Percentiles rank a stretch among this genome's conserved stretches.
These are phyloP conservation scores for Bryoerythrophyllum caledonicum DNA, from an alignment of 225 moss, liverwort and hornwort genomes.

Conservation along the genomic window DNA sequence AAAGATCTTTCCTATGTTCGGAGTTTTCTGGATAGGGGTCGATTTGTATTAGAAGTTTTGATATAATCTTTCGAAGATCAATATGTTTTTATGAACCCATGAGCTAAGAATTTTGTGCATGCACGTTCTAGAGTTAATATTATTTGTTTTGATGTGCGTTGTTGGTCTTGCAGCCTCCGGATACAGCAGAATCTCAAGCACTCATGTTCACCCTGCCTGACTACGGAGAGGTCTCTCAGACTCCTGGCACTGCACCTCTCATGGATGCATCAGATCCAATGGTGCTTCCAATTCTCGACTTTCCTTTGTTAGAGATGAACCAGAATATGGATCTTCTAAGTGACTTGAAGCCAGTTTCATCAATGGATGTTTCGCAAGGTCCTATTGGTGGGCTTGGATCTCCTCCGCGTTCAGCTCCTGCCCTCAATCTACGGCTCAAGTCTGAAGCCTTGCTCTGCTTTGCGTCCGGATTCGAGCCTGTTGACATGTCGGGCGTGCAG, in stretches of 20 bases:
- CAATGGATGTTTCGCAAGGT: constrained; percentile 43
- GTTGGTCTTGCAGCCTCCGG: constrained; percentile 78
- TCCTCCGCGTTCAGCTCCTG: constrained; percentile 42
- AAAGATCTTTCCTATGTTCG: not conserved
- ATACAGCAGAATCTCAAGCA: constrained; percentile 96
- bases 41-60: not conserved
- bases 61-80: not conserved
- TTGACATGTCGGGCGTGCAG: constrained; percentile 59
- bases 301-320: constrained; percentile 66
- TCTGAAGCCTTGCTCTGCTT: constrained; percentile 87
- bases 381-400: constrained; percentile 37
- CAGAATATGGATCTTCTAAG: constrained; percentile 61
- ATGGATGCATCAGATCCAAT: constrained; percentile 84
- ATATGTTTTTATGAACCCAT: not conserved
- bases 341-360: constrained; percentile 42
- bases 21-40: not conserved
- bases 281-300: constrained; percentile 91
- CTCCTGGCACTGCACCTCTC: constrained; percentile 87
- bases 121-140: not conserved
- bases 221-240: constrained; percentile 82
- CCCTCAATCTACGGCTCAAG: constrained; percentile 63
- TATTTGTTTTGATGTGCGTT: constrained; percentile 13
- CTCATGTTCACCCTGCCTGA: constrained; percentile 79
- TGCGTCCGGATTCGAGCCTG: constrained; percentile 88
- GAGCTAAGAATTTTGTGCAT: not conserved